Evolutionary conservation across 805 yeast genomes (phyloP).

Genomic region (Wilhelminamyces savonicus): DNA sequence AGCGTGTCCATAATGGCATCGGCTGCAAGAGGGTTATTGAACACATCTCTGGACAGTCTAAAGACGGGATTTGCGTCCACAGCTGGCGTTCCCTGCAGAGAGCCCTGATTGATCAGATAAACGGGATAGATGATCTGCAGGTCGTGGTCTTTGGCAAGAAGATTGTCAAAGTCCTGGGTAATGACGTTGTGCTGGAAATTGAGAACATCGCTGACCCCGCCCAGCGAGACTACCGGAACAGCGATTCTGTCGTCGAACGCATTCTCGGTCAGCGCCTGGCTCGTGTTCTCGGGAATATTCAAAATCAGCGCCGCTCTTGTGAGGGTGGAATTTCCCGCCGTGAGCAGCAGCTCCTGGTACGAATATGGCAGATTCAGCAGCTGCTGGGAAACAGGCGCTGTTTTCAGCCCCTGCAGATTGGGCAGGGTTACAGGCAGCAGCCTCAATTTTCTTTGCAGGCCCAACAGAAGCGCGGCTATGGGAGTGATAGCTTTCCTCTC

Average conservation of each 20-base stretch:
- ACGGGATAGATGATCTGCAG: constrained; percentile 33
- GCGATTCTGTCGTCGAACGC: no score
- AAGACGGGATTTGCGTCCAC: not conserved
- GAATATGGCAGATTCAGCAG: not conserved
- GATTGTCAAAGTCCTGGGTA: constrained; percentile 27
- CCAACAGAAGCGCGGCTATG: no score
- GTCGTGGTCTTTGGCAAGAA: constrained; percentile 19
- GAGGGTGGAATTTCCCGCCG: not conserved
- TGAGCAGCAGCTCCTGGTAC: not conserved
- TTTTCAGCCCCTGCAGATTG: no score
- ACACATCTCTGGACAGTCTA: not conserved
- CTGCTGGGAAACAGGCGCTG: not conserved
- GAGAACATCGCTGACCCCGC: constrained; percentile 10
- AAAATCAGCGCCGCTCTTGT: not conserved
- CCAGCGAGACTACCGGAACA: no score
- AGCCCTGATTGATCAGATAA: constrained; percentile 16
- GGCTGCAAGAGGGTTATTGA: not conserved
- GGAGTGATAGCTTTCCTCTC: no score
- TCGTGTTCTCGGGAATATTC: not conserved
- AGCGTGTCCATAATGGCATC: not conserved
- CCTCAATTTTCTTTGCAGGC: no score
- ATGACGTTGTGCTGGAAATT: constrained; percentile 7
- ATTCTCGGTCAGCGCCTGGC: not conserved
- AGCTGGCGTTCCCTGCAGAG: constrained; percentile 1
- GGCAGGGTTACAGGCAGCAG: no score